phyloP scores from a whole-genome alignment of 352 stramenopile species.

The Phytophthora boehmeriae region DNA sequence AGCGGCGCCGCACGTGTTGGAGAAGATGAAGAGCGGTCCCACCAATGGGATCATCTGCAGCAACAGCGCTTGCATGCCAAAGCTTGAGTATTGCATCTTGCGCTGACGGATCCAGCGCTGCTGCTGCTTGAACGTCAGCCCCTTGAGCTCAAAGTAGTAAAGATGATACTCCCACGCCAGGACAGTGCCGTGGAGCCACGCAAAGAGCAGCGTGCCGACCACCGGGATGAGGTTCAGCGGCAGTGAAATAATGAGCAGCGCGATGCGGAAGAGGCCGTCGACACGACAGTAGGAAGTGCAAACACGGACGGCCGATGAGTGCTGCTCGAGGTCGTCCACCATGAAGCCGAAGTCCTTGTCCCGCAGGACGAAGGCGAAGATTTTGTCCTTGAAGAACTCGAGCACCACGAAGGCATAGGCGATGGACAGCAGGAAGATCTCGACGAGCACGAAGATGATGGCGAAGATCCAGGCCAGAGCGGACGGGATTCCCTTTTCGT shows the following conservation, averaged over 20 bases:
- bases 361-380: slow-evolving; percentile 57
- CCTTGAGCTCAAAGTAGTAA: slow-evolving; percentile 67
- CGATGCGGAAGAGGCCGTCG: slow-evolving; percentile 45
- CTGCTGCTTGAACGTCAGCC: slow-evolving; percentile 49
- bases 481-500: slow-evolving; percentile 38
- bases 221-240: slow-evolving; percentile 66
- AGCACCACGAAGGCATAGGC: slow-evolving; percentile 54
- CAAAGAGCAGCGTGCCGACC: slow-evolving; percentile 56
- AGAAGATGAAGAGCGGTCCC: slow-evolving; percentile 62
- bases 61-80: slow-evolving; percentile 59
- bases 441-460: slow-evolving; percentile 53
- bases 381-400: slow-evolving; percentile 59
- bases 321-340: slow-evolving; percentile 37
- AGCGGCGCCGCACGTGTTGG: slow-evolving; percentile 63
- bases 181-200: slow-evolving; percentile 60
- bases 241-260: slow-evolving; percentile 56
- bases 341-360: slow-evolving; percentile 41
- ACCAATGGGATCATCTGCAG: slow-evolving; percentile 66
- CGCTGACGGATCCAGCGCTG: slow-evolving; percentile 45
- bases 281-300: slow-evolving; percentile 52
- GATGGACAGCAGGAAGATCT: slow-evolving; percentile 61
- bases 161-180: slow-evolving; percentile 65
- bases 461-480: slow-evolving; percentile 56
- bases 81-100: slow-evolving; percentile 53
- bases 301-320: slow-evolving; percentile 40